A percentile compares a stretch with the other conserved stretches of the same genome.
Evolutionary conservation across 768 basidiomycete species (phyloP).

Genomic region (Tricholoma furcatifolium): DNA sequence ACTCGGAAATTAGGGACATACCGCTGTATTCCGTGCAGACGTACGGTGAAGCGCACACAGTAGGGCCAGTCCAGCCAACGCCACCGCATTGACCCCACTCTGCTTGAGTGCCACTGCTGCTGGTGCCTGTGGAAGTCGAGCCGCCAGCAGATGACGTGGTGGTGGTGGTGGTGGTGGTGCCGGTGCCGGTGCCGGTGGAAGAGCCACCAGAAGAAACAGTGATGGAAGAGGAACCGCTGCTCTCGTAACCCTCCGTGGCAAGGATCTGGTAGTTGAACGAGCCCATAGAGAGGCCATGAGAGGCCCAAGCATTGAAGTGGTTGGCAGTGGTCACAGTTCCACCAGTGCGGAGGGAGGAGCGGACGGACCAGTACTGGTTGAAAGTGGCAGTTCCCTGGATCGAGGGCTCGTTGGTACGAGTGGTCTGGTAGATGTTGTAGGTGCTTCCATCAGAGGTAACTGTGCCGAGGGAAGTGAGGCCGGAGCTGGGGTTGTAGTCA

Average conservation of each 20-base stretch:
- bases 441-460: neutral
- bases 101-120: neutral
- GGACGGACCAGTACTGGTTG: too few relatives aligned
- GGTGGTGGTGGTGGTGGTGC: neutral
- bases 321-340: too few relatives aligned
- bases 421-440: neutral
- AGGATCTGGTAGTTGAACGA: too few relatives aligned
- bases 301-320: too few relatives aligned
- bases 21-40: neutral
- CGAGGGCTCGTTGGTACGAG: neutral
- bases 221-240: neutral
- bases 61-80: neutral
- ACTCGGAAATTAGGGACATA: neutral
- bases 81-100: neutral
- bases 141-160: neutral
- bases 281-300: too few relatives aligned
- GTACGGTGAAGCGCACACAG: neutral
- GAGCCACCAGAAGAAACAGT: neutral
- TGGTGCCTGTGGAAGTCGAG: neutral
- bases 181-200: neutral
- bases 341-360: too few relatives aligned
- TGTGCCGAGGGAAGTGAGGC: neutral
- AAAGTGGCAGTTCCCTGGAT: too few relatives aligned
- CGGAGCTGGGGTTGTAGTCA: too few relatives aligned
- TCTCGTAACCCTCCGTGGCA: too few relatives aligned